Evolutionary conservation across 2,329 filamentous ascomycete genomes (phyloP).

Genomic region (Sarocladium kiliense): DNA sequence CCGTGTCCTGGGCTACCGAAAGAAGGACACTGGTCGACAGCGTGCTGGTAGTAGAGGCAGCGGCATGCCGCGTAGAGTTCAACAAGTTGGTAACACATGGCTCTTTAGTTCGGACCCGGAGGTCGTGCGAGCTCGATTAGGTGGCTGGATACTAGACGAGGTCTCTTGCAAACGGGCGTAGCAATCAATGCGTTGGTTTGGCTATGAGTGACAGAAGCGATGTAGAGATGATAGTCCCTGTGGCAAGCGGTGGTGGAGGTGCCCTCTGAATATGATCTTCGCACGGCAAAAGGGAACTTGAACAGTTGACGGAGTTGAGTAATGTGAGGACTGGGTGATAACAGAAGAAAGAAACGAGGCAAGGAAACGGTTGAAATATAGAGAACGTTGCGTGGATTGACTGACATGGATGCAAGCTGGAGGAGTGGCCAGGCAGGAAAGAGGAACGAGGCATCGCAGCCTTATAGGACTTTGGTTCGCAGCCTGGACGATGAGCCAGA

Average conservation of each 20-base stretch:
- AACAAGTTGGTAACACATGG: constrained; percentile 83
- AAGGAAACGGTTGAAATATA: constrained; percentile 8
- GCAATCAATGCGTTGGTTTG: no score
- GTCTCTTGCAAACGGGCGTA: no score
- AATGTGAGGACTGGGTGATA: background rate
- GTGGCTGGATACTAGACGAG: no score
- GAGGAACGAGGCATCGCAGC: constrained; percentile 43
- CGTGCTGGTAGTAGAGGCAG: constrained; percentile 84
- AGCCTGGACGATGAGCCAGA: constrained; percentile 21
- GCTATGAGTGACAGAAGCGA: constrained; percentile 15
- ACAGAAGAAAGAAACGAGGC: background rate
- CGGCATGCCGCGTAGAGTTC: constrained; percentile 83
- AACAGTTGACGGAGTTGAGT: background rate
- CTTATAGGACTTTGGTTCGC: constrained; percentile 41
- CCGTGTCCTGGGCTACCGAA: constrained; percentile 70
- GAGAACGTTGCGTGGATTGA: constrained; percentile 4
- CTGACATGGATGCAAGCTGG: constrained; percentile 1
- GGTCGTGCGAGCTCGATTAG: no score
- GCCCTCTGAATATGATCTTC: no score
- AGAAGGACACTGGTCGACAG: constrained; percentile 73
- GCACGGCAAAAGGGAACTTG: no score
- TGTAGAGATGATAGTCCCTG: constrained; percentile 53
- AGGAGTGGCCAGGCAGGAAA: constrained; percentile 19
- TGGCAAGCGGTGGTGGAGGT: background rate
- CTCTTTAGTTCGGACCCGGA: constrained; percentile 15